phyloP scores from a whole-genome alignment of 306 rosid species.

The Cicer arietinum region DNA sequence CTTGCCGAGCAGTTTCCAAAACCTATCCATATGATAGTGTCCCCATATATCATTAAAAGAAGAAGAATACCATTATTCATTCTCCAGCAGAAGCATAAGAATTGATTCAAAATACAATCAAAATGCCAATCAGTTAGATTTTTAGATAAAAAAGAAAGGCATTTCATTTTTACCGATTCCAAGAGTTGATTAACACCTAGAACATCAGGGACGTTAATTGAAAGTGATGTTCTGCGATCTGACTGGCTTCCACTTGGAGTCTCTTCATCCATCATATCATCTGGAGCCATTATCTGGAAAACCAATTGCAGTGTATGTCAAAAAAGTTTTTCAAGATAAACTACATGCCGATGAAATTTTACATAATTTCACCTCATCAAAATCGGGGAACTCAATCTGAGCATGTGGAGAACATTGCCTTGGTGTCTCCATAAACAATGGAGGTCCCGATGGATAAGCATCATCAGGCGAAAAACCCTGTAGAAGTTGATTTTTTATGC shows the following conservation, averaged over 20 bases:
- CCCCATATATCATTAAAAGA: conserved; percentile 30
- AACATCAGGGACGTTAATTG: conserved; percentile 66
- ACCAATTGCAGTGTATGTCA: conserved; percentile 38
- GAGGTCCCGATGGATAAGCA: conserved; percentile 86
- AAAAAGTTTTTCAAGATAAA: conserved; percentile 31
- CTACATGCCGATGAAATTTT: conserved; percentile 41
- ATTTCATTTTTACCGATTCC: conserved; percentile 79
- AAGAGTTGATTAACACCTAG: conserved; percentile 85
- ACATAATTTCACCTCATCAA: conserved; percentile 68
- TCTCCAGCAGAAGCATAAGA: conserved; percentile 40
- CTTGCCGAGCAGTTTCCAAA: conserved; percentile 89
- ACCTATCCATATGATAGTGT: conserved; percentile 60
- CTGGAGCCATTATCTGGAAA: conserved; percentile 65
- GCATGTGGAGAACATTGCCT: conserved; percentile 80
- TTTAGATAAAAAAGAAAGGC: conserved; percentile 6
- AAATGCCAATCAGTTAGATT: conserved; percentile 23
- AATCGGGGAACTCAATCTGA: conserved; percentile 65
- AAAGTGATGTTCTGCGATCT: conserved; percentile 75
- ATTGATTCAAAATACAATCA: conserved; percentile 36
- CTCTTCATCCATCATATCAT: conserved; percentile 70
- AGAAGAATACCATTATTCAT: conserved; percentile 6
- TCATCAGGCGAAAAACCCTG: conserved; percentile 90
- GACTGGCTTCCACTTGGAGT: conserved; percentile 81
- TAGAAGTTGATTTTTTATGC: conserved; percentile 74
- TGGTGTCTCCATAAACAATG: conserved; percentile 93